Evolutionary conservation across 345 rosid genomes (phyloP).

Genomic region (Brassica rapa): DNA sequence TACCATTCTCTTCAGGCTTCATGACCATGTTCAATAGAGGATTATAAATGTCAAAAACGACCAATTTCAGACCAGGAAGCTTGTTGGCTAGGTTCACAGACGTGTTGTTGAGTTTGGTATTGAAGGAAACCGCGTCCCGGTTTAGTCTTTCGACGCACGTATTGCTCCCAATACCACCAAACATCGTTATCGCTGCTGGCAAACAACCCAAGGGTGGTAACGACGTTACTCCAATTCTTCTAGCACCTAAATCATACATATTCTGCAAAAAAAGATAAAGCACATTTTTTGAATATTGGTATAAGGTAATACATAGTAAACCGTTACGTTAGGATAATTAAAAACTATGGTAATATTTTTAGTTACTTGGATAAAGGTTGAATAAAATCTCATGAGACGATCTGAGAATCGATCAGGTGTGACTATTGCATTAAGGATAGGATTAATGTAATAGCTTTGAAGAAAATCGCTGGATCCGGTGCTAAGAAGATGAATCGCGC

Average conservation of each 20-base stretch:
- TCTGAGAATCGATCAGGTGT: slow-evolving; percentile 76
- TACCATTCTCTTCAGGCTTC: slow-evolving; percentile 73
- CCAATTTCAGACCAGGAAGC: slow-evolving; percentile 64
- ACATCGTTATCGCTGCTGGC: slow-evolving; percentile 76
- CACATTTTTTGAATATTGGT: neutral
- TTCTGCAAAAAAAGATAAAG: slow-evolving; percentile 34
- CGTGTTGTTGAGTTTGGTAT: slow-evolving; percentile 71
- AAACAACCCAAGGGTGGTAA: slow-evolving; percentile 85
- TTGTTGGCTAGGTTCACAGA: slow-evolving; percentile 49
- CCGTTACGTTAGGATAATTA: neutral
- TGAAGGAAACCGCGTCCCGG: slow-evolving; percentile 63
- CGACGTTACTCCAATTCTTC: slow-evolving; percentile 80
- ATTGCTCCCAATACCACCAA: slow-evolving; percentile 50
- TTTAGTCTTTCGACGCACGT: slow-evolving; percentile 62
- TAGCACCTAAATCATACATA: slow-evolving; percentile 67
- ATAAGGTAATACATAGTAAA: neutral
- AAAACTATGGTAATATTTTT: neutral
- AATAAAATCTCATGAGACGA: slow-evolving; percentile 56
- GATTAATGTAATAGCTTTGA: slow-evolving; percentile 87
- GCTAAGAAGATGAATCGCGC: slow-evolving; percentile 62
- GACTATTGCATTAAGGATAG: slow-evolving; percentile 63
- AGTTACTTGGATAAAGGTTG: slow-evolving; percentile 63
- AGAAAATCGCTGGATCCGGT: slow-evolving; percentile 82
- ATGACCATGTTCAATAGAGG: slow-evolving; percentile 61
- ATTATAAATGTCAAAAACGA: slow-evolving; percentile 77